These are phyloP conservation scores for Datisca glomerata DNA, from an alignment of 306 rosid genomes.

Conservation along the genomic window DNA sequence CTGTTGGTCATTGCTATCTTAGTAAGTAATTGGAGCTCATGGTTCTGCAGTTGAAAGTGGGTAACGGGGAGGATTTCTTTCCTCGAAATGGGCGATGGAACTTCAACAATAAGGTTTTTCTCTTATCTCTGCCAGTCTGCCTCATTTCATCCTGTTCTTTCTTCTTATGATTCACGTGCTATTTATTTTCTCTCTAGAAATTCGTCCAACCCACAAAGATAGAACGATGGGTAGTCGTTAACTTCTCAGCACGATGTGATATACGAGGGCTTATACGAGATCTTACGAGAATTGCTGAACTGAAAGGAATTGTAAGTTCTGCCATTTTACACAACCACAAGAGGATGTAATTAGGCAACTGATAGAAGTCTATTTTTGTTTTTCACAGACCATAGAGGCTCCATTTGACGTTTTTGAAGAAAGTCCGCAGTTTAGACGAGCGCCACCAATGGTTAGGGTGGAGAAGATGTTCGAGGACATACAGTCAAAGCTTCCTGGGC, in stretches of 20 bases:
- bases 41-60: constrained; percentile 51
- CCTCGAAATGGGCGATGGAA: constrained; percentile 94
- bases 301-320: constrained; percentile 81
- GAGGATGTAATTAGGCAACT: not conserved
- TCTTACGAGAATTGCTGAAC: constrained; percentile 48
- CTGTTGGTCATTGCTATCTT: too few species aligned
- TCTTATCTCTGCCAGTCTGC: not conserved
- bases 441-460: constrained; percentile 69
- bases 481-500: constrained; percentile 55
- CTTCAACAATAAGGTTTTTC: constrained; percentile 64
- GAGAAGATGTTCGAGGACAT: constrained; percentile 68
- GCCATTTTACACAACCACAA: not conserved
- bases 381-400: constrained; percentile 30
- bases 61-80: constrained; percentile 71
- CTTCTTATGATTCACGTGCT: constrained; percentile 1
- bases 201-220: constrained; percentile 44
- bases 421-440: constrained; percentile 43
- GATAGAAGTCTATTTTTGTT: not conserved
- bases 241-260: constrained; percentile 86
- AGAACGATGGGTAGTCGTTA: constrained; percentile 66
- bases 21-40: not conserved
- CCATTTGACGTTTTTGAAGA: constrained; percentile 64
- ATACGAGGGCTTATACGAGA: constrained; percentile 38
- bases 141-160: not conserved
- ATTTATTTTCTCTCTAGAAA: constrained; percentile 32